phyloP scores from a whole-genome alignment of 2,329 filamentous ascomycete species.

The Xylaria sp. region DNA sequence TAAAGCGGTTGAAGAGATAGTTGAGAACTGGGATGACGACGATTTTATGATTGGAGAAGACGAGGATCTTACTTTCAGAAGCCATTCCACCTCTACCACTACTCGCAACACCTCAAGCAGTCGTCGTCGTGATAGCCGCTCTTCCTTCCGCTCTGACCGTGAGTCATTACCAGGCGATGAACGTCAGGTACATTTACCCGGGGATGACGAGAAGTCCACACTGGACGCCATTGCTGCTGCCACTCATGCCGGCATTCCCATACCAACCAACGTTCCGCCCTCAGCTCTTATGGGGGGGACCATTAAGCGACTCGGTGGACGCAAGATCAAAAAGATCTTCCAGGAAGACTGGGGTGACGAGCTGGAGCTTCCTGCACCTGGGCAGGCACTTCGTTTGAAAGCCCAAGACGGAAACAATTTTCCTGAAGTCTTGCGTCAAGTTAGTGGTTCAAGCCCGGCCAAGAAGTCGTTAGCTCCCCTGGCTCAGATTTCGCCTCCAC shows the following conservation, averaged over 20 bases:
- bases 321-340: conserved; percentile 76
- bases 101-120: conserved; percentile 49
- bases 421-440: conserved; percentile 74
- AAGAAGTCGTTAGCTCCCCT: conserved; percentile 50
- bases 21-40: conserved; percentile 85
- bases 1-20: conserved; percentile 66
- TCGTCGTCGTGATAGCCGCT: conserved; percentile 75
- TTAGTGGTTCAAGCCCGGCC: conserved; percentile 68
- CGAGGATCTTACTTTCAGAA: conserved; percentile 67
- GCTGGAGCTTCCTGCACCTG: conserved; percentile 72
- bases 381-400: conserved; percentile 73
- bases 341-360: conserved; percentile 87
- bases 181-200: conserved; percentile 85
- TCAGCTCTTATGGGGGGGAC: conserved; percentile 92
- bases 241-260: conserved; percentile 88
- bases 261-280: conserved; percentile 85
- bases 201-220: conserved; percentile 85
- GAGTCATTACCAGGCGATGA: conserved; percentile 82
- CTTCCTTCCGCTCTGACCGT: conserved; percentile 85
- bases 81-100: conserved; percentile 55
- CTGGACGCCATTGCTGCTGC: conserved; percentile 88
- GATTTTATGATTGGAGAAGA: conserved; percentile 78
- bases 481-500: conserved; percentile 47
- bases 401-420: conserved; percentile 69
- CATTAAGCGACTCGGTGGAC: conserved; percentile 86